phyloP scores from a whole-genome alignment of 148 eudicot species.

The Nepenthes gracilis region DNA sequence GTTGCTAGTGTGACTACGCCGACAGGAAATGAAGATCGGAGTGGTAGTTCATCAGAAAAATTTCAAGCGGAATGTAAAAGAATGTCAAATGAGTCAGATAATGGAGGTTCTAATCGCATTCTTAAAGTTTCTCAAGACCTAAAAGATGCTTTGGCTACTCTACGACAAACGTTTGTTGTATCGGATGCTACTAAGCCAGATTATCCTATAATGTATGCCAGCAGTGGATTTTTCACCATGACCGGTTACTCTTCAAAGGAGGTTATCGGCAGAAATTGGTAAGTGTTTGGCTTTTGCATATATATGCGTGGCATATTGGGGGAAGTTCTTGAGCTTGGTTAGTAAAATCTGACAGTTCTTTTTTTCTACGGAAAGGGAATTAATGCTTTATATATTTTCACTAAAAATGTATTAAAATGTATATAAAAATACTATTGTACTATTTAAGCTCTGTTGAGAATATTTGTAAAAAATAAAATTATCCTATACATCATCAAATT shows the following conservation, averaged over 20 bases:
- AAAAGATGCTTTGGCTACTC: conserved; percentile 69
- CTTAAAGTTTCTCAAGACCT: conserved; percentile 87
- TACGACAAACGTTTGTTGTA: conserved; percentile 95
- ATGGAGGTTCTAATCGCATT: conserved; percentile 1
- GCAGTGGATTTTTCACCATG: conserved; percentile 93
- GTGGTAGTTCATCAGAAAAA: conserved; percentile 21
- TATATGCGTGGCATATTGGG: too few species aligned
- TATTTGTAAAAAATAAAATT: too few species aligned
- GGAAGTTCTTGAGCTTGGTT: neutral
- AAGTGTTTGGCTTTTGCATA: conserved; percentile 7
- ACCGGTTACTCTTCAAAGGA: conserved; percentile 86
- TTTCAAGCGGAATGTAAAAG: conserved; percentile 12
- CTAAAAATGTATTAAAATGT: too few species aligned
- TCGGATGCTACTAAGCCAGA: conserved; percentile 96
- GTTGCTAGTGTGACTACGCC: conserved; percentile 2
- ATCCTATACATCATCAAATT: too few species aligned
- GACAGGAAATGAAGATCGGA: conserved; percentile 20
- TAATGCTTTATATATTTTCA: too few species aligned
- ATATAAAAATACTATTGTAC: too few species aligned
- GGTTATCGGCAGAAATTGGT: conserved; percentile 88
- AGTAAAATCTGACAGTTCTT: too few species aligned
- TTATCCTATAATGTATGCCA: conserved; percentile 83
- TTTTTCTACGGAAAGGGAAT: too few species aligned
- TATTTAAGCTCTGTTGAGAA: too few species aligned
- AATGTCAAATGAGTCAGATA: conserved; percentile 38